Evolutionary conservation across 2,329 filamentous ascomycete genomes (phyloP), one percentile per base, ranked within the genome.

Genomic region (Ploettnerulaceae sp.): DNA sequence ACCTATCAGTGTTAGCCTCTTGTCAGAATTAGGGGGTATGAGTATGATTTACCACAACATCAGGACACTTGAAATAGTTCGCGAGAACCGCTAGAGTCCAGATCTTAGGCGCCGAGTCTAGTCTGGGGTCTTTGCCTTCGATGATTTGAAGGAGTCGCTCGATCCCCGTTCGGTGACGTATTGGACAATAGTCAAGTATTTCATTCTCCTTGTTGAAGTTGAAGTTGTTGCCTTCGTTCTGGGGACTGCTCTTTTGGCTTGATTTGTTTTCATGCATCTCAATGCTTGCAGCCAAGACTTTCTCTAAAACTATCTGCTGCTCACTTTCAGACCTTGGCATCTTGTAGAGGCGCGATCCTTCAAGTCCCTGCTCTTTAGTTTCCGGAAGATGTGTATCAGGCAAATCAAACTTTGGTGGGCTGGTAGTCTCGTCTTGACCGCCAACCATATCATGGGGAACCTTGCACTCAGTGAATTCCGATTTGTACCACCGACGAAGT

Each of bases 41-140:
- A 12, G 17, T n/a, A n/a, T n/a, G n/a, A 54, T 55, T 53, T 68
- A 72, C 71, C 15, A 79, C 61, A 6, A 69, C 60, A 4, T 56
- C 52, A 2, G 63, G 60, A 45, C 77, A 75, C 21, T 80, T 76
- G 40, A 84, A 73, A 29, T 79, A 69, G 49, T 77, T 76, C 6
- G 79, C 76, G 7, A 86, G 63, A 3, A 74, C 76, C 25, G 79
- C 75, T n/a, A 85, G 70, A 0, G 82, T 86, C 72, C 79, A 86
- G 28, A 84, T 66, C 11, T 83, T 79, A 8, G 75, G 70, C 0
- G 83, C 82, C 0, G 82, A 85, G 62, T 86, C 76, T 11, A 88
- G 62, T 1, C 70, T 66, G 0, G 80, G 69, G 22, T 72, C 66
- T 3, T 73, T 67, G 2, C 74, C 75, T 52, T 78, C 70, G 31